Conservation (phyloP, 1,284 basidiomycete genomes). For the Naganishia cerealis region DNA sequence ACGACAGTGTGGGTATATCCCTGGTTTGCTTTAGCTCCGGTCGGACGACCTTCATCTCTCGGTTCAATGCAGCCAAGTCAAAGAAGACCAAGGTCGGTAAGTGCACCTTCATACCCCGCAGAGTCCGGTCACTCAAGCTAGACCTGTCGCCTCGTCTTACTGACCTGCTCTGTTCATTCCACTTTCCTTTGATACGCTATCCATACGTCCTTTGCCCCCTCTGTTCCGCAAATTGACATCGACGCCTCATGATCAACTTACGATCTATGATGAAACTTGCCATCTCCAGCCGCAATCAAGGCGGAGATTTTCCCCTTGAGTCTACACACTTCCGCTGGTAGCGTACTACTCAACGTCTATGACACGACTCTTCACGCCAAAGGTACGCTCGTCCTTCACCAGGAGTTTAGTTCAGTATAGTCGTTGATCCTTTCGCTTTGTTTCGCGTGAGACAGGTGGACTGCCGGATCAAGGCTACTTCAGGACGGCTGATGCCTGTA, state of each 20-base stretch:
- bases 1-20: neutral
- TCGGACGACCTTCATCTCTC: slow-evolving; percentile 35
- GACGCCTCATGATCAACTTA: neutral
- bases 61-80: slow-evolving; percentile 33
- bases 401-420: neutral
- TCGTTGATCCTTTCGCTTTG: neutral
- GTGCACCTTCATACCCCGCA: neutral
- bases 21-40: slow-evolving; percentile 28
- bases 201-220: neutral
- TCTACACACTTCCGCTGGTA: slow-evolving; percentile 34
- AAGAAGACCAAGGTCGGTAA: slow-evolving; percentile 36
- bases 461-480: slow-evolving; percentile 37
- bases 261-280: neutral
- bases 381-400: neutral
- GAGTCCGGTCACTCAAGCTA: neutral
- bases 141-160: neutral
- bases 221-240: neutral
- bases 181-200: neutral
- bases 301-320: slow-evolving; percentile 36
- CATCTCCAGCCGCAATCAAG: slow-evolving; percentile 35
- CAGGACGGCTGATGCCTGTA: slow-evolving; percentile 34
- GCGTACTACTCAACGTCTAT: slow-evolving; percentile 34
- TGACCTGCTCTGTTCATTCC: neutral
- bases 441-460: slow-evolving; percentile 30
- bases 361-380: slow-evolving; percentile 37